Conservation (phyloP, 2,329 filamentous ascomycete genomes). For the Rhinocladiella similis region DNA sequence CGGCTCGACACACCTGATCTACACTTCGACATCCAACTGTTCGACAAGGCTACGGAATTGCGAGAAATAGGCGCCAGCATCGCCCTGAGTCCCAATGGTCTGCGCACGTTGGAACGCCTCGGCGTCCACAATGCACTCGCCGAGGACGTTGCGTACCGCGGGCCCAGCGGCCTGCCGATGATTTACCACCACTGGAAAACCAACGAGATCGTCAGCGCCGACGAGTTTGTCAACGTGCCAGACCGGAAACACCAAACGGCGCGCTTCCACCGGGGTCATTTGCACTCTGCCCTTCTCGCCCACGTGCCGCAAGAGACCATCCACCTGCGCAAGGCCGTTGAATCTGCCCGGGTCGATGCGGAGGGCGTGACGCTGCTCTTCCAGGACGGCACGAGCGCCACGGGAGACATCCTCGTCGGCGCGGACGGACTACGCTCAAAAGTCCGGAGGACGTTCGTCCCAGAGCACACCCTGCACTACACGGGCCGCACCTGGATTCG, state of each 20-base stretch:
- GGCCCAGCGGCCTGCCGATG: slow-evolving; percentile 46
- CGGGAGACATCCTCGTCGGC: slow-evolving; percentile 52
- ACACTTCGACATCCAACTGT: slow-evolving; percentile 43
- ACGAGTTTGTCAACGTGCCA: slow-evolving; percentile 42
- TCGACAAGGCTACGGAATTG: slow-evolving; percentile 50
- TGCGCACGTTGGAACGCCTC: slow-evolving; percentile 53
- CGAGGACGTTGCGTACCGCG: slow-evolving; percentile 42
- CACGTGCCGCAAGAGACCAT: slow-evolving; percentile 46
- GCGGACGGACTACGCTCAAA: slow-evolving; percentile 55
- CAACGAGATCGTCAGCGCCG: slow-evolving; percentile 39
- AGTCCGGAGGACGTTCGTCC: slow-evolving; percentile 43
- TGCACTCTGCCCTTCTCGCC: slow-evolving; percentile 50
- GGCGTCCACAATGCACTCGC: slow-evolving; percentile 48
- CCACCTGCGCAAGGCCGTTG: slow-evolving; percentile 52
- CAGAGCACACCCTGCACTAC: slow-evolving; percentile 41
- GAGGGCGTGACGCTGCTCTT: slow-evolving; percentile 43
- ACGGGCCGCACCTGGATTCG: slow-evolving; percentile 49
- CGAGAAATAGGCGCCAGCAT: slow-evolving; percentile 52
- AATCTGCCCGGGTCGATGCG: slow-evolving; percentile 32
- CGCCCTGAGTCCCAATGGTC: slow-evolving; percentile 53
- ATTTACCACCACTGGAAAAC: slow-evolving; percentile 47
- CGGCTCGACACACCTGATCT: slow-evolving; percentile 41
- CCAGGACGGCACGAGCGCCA: slow-evolving; percentile 46
- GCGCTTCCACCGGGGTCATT: slow-evolving; percentile 50
- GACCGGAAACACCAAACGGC: slow-evolving; percentile 43